A percentile compares a stretch with the other conserved stretches of the same genome.
phyloP scores from a whole-genome alignment of 495 filamentous ascomycete species.

The Aspergillus diversus region DNA sequence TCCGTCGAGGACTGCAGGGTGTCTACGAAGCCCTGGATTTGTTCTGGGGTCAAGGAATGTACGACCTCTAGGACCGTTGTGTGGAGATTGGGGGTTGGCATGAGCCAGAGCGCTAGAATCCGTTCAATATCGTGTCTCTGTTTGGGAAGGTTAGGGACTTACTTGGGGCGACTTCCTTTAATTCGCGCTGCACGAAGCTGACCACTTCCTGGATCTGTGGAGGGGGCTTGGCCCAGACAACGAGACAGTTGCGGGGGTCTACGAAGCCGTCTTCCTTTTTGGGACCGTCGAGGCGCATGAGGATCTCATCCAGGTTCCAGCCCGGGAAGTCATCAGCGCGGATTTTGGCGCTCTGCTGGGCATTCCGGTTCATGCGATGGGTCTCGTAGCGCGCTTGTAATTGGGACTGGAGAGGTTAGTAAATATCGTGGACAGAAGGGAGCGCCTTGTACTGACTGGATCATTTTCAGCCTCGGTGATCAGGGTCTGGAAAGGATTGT shows the following conservation, averaged over 20 bases:
- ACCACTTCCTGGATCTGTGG: conserved; percentile 65
- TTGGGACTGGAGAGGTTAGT: conserved; percentile 39
- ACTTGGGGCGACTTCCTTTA: conserved; percentile 67
- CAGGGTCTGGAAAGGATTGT: conserved; percentile 76
- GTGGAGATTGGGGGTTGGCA: conserved; percentile 76
- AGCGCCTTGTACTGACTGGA: conserved; percentile 45
- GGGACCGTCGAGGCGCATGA: conserved; percentile 66
- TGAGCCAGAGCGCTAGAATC: conserved; percentile 66
- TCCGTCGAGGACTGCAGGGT: conserved; percentile 45
- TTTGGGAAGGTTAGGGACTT: conserved; percentile 27
- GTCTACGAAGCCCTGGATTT: conserved; percentile 63
- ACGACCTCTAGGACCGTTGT: conserved; percentile 83
- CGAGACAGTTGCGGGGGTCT: conserved; percentile 77
- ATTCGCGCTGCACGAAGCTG: conserved; percentile 59
- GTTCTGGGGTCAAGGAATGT: conserved; percentile 63
- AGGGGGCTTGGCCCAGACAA: conserved; percentile 85
- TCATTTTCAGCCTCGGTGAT: conserved; percentile 62
- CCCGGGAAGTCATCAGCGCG: conserved; percentile 65
- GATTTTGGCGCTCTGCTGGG: conserved; percentile 70
- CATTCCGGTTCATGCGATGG: conserved; percentile 72
- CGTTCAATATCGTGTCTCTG: background rate
- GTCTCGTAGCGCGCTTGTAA: conserved; percentile 70
- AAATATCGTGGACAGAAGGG: background rate
- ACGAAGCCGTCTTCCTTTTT: conserved; percentile 63
- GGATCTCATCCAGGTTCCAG: conserved; percentile 70